Conservation (phyloP, 2,329 filamentous ascomycete species). For the Phoma sp. region DNA sequence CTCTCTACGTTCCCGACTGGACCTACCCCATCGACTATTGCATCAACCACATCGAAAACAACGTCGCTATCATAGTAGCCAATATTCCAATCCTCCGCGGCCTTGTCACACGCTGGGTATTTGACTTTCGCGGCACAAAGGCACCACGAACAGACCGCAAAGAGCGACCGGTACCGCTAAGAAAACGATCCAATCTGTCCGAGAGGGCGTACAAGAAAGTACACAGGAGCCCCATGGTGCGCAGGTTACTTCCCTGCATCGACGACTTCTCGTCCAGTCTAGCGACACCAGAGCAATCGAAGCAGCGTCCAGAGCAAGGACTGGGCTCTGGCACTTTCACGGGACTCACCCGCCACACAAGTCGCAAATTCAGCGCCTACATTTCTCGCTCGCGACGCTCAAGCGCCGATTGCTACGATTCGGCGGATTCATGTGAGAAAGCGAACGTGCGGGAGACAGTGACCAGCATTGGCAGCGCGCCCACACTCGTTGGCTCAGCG, state of each 20-base stretch:
- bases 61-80: conserved; percentile 51
- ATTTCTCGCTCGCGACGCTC: conserved; percentile 37
- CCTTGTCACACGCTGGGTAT: conserved; percentile 50
- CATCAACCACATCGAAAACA: conserved; percentile 52
- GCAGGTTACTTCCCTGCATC: conserved; percentile 46
- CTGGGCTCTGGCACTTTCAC: conserved; percentile 21
- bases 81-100: conserved; percentile 51
- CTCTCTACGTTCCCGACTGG: conserved; percentile 47
- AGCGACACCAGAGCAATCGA: conserved; percentile 23
- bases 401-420: conserved; percentile 39
- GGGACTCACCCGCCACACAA: conserved; percentile 11
- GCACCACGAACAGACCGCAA: conserved; percentile 42
- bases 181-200: conserved; percentile 37
- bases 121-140: conserved; percentile 44
- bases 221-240: conserved; percentile 31
- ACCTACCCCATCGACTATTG: conserved; percentile 52
- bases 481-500: conserved; percentile 31
- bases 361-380: conserved; percentile 31
- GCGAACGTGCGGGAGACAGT: conserved; percentile 42
- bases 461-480: conserved; percentile 41
- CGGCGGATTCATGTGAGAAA: conserved; percentile 40
- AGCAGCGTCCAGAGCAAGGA: not conserved
- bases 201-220: conserved; percentile 30
- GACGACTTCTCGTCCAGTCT: conserved; percentile 46
- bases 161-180: conserved; percentile 38